Evolutionary conservation across 139 green algal species (phyloP), one percentile per base, ranked within the genome.

Genomic region (Auxenochlorella pyrenoidosa): DNA sequence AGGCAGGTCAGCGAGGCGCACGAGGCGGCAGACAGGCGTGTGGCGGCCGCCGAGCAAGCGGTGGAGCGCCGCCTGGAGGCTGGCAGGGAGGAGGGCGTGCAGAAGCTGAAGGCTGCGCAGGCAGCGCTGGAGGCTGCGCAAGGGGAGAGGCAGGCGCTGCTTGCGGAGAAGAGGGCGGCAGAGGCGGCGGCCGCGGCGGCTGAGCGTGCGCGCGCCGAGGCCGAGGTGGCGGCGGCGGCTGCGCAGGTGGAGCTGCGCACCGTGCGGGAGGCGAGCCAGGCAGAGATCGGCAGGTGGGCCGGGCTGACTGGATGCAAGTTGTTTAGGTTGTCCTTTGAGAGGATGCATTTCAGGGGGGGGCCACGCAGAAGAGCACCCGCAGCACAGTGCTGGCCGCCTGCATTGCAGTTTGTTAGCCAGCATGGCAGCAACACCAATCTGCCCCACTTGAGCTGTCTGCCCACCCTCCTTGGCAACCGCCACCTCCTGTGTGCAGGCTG

Each of bases 251-350:
- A 85, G 80, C 63, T 85, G 60, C 59, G 80, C 59, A 32, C 44
- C 30, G 63, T 76, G 40, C 59, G 80, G 63, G 80, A 85, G 80
- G 36, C 28, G 22, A 85, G 43, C 26, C 38, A 85, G 30, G 43
- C 41, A 2, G 80, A 85, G 63, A 21, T 85, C 13, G 80, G 32
- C 26, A 60, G 80, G 80, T 85, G 80, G n/a, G 80, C 6, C 12
- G 21, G 40, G 2, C 16, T 58, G 36, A 36, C 2, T 34, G 36
- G 0, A 5, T 41, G 18, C 71, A 1, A 40, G n/a, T n/a, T n/a
- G n/a, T n/a, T n/a, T n/a, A n/a, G n/a, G n/a, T n/a, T n/a, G n/a
- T n/a, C n/a, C n/a, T n/a, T n/a, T n/a, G n/a, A n/a, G n/a, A n/a
- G 36, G 0, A 5, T 41, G 18, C 71, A 44, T 24, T 75, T 28